Conservation (phyloP, 352 stramenopile species). For the Globisporangium perplexum region DNA sequence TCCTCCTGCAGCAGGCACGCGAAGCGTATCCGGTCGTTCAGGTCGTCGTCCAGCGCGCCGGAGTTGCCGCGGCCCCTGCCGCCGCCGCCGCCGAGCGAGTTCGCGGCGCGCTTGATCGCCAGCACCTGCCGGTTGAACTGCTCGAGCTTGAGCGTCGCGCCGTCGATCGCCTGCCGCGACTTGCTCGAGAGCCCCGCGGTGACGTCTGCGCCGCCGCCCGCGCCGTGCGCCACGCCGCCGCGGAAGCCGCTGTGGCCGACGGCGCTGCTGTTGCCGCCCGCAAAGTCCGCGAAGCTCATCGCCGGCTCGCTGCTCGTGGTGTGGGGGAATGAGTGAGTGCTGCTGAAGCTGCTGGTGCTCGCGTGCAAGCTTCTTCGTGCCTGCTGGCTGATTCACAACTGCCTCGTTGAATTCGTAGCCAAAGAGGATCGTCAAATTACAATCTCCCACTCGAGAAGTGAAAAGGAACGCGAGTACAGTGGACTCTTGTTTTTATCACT, state of each 20-base stretch:
- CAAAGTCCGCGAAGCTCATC: slow-evolving; percentile 73
- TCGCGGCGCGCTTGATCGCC: slow-evolving; percentile 62
- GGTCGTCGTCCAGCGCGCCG: slow-evolving; percentile 53
- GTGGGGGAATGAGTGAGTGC: too few species aligned
- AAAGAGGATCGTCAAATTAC: too few species aligned
- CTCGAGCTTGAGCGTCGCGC: slow-evolving; percentile 69
- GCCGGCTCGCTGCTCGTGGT: too few species aligned
- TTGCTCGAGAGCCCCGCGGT: slow-evolving; percentile 19
- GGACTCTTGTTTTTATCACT: too few species aligned
- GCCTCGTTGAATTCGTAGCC: too few species aligned
- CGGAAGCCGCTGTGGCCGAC: slow-evolving; percentile 5
- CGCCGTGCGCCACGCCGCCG: slow-evolving; percentile 11
- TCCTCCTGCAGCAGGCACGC: slow-evolving; percentile 79
- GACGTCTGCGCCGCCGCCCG: slow-evolving; percentile 3
- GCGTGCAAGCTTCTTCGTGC: background rate
- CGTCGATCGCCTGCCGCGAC: slow-evolving; percentile 56
- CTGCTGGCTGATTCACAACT: too few species aligned
- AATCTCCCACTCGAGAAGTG: too few species aligned
- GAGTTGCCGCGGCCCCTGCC: slow-evolving; percentile 4
- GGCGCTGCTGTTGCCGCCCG: slow-evolving; percentile 12
- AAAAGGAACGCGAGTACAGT: too few species aligned
- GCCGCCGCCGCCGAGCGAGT: slow-evolving; percentile 3
- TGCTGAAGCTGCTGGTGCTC: background rate
- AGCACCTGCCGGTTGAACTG: slow-evolving; percentile 82
- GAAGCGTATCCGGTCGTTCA: slow-evolving; percentile 82